Conservation (phyloP, 2,329 filamentous ascomycete genomes). For the Penicillium sp. region DNA sequence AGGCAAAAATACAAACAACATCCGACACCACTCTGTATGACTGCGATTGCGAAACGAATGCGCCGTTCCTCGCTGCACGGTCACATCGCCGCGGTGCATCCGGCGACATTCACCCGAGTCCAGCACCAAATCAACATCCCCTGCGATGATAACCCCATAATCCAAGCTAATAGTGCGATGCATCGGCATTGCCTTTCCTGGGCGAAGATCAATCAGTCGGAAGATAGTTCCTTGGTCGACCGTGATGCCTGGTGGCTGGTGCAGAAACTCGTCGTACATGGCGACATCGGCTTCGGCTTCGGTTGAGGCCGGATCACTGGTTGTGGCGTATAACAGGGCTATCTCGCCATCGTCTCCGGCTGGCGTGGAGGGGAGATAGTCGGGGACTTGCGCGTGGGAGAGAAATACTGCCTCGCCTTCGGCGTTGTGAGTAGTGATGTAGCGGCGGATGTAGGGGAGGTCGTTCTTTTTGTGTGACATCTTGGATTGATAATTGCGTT, state of each 20-base stretch:
- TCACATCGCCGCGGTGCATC: conserved; percentile 38
- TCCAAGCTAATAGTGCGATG: conserved; percentile 42
- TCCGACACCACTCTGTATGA: conserved; percentile 28
- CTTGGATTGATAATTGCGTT: not conserved
- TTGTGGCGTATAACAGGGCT: conserved; percentile 33
- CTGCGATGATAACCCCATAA: conserved; percentile 42
- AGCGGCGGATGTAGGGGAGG: conserved; percentile 37
- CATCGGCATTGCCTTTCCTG: conserved; percentile 36
- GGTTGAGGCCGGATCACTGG: conserved; percentile 27
- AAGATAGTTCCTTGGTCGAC: conserved; percentile 34
- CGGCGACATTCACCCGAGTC: conserved; percentile 37
- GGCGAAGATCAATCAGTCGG: conserved; percentile 37
- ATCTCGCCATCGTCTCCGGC: conserved; percentile 34
- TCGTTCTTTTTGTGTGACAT: conserved; percentile 27
- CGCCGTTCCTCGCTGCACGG: conserved; percentile 35
- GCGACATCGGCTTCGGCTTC: conserved; percentile 36
- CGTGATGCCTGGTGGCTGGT: conserved; percentile 36
- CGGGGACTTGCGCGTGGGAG: conserved; percentile 34
- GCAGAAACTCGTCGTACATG: conserved; percentile 36
- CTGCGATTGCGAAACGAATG: conserved; percentile 34
- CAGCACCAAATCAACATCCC: conserved; percentile 38
- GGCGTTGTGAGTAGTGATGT: conserved; percentile 42
- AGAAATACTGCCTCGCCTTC: conserved; percentile 41
- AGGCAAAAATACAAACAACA: conserved; percentile 37
- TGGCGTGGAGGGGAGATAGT: conserved; percentile 33